A percentile compares a stretch with the other conserved stretches of the same genome.
phyloP scores from a whole-genome alignment of 176 grass and related monocot genomes.

The Eleusine coracana region DNA sequence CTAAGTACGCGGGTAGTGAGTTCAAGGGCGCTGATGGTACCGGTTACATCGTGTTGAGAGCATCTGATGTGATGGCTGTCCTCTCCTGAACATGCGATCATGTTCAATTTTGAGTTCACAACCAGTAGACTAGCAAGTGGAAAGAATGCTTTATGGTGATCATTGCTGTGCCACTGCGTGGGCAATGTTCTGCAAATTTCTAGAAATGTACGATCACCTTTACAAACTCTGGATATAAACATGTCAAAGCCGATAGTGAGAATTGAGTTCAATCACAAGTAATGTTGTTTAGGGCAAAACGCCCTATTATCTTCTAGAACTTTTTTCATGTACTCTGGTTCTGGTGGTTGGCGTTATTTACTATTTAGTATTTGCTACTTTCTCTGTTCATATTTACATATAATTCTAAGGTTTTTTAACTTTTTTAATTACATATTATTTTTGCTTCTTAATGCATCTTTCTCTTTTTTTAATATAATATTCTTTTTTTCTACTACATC shows the following conservation, averaged over 20 bases:
- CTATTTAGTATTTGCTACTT: too few species aligned
- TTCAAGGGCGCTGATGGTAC: conserved; percentile 67
- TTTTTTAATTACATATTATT: too few species aligned
- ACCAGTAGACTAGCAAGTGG: background rate
- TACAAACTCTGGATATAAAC: background rate
- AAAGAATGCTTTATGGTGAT: conserved; percentile 23
- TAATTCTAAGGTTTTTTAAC: too few species aligned
- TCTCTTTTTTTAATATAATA: too few species aligned
- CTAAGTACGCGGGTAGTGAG: conserved; percentile 67
- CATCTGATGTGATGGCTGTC: conserved; percentile 70
- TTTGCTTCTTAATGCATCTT: too few species aligned
- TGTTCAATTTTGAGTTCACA: conserved; percentile 7
- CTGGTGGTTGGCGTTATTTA: background rate
- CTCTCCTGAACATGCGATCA: conserved; percentile 39
- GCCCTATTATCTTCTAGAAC: too few species aligned
- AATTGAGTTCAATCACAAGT: background rate
- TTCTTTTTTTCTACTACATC: too few species aligned
- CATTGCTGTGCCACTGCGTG: background rate
- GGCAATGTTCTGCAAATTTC: background rate
- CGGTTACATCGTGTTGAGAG: conserved; percentile 65
- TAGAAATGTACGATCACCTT: conserved; percentile 2
- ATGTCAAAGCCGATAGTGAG: background rate
- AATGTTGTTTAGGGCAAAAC: background rate
- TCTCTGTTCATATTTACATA: too few species aligned
- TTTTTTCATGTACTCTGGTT: background rate